These are phyloP conservation scores for Myxozyma melibiosi DNA, from an alignment of 805 yeast genomes.

Conservation along the genomic window DNA sequence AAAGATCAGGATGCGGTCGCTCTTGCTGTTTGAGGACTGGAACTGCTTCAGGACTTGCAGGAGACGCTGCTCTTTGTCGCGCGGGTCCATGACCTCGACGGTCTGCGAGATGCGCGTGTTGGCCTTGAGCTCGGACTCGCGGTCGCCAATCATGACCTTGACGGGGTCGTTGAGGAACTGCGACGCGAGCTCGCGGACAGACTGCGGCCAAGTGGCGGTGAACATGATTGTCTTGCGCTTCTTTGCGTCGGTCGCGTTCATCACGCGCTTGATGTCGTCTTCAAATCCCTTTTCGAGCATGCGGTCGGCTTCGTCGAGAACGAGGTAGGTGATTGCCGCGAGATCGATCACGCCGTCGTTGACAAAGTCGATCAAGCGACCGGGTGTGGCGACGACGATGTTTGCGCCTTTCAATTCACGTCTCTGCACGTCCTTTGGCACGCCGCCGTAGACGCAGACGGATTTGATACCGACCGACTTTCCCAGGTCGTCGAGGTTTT, in stretches of 20 bases:
- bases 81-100: constrained; percentile 88
- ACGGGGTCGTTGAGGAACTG: constrained; percentile 82
- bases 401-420: constrained; percentile 61
- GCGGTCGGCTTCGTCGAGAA: constrained; percentile 97
- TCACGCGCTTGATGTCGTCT: constrained; percentile 86
- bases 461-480: constrained; percentile 64
- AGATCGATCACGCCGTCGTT: constrained; percentile 83
- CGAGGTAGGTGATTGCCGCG: constrained; percentile 69
- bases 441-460: constrained; percentile 95
- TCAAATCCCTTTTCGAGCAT: constrained; percentile 99
- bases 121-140: constrained; percentile 84
- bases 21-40: constrained; percentile 59
- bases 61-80: constrained; percentile 75
- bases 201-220: constrained; percentile 99
- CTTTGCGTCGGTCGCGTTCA: constrained; percentile 56
- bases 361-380: constrained; percentile 86
- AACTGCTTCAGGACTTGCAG: constrained; percentile 72
- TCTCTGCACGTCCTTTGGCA: constrained; percentile 90
- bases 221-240: constrained; percentile 93
- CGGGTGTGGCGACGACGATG: constrained; percentile 97
- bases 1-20: constrained; percentile 86
- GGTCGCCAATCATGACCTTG: constrained; percentile 88
- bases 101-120: constrained; percentile 90
- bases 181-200: constrained; percentile 88
- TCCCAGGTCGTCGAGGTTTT: constrained; percentile 68